Base-by-base conservation (phyloP, 257 asterid genomes). In the Solanum etuberosum region DNA sequence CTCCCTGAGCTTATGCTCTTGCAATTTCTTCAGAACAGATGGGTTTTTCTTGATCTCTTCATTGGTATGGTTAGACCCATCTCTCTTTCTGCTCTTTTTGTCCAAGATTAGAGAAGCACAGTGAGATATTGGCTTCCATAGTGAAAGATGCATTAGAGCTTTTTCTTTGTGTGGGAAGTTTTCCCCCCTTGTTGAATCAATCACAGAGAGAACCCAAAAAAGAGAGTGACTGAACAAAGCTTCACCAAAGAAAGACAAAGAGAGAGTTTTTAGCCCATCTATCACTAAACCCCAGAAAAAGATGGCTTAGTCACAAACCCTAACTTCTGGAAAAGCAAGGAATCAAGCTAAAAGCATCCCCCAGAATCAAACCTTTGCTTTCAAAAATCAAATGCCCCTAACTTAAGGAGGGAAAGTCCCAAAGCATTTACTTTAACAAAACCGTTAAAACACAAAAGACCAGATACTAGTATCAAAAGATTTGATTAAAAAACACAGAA, bases 101-200 rank as follows among this genome's bases (percentile, higher is more conserved):
- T 94, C 99, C 94, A 97, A 88, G 46, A 97, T 91, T 88, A 97
- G 93, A 90, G 98, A 88, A 91, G 98, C 99, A 89, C 98, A 97
- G 90, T 93, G 99, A 88, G 99, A 96, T 87, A 97, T 88, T 89
- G 99, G 98, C 92, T 97, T 97, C 99, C 99, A 97, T 89, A 97
- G 94, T 91, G 98, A 92, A 92, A 97, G 89, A 97, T 96, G 99
- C 99, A 97, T 97, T 89, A 90, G 92, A 92, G 89, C 94, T 89
- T 81, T 51, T 81, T 48, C 42, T 48, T 20, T 78, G 84, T 25
- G 25, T 78, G 63, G 37, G 74, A 67, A 67, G 32, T 27, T 14
- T 37, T 0, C 8, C 82, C 80, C 82, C 51, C 82, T 48, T 63
- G 15, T 20, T 13, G 72, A 84, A 88, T 83, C 88, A 90, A 86